Evolutionary conservation across 805 yeast species (phyloP), one percentile per base, ranked within the genome.

Genomic region (Ogataea neopini): DNA sequence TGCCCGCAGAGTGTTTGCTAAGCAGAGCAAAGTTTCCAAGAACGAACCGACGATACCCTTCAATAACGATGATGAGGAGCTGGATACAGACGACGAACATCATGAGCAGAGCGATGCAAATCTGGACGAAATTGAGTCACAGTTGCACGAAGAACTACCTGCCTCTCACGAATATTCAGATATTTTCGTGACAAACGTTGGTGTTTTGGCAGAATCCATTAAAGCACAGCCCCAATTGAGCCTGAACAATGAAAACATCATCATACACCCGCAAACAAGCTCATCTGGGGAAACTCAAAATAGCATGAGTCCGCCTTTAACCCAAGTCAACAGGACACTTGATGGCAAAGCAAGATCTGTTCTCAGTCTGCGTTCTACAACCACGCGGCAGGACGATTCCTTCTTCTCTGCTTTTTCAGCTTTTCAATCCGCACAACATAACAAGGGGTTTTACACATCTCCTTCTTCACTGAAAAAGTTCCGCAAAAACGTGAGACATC

Each of bases 141-240:
- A 28, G 13, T 19, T 40, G 11, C 25, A 22, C 7, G 40, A 44
- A 14, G 45, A 45, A 6, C 28, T n/a, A 22, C 30, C 18, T 9
- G 34, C 23, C 8, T 9, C 37, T 7, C 40, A 15, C 22, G 22
- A 23, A 10, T 34, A 15, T 9, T 6, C 28, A 3, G 52, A 51
- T 15, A 43, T 53, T 2, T 30, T 52, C 6, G 50, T 58, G 38
- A 59, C 63, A 2, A 46, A 45, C 5, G 13, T 45, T 2, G 63
- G 62, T 3, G 45, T 59, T 1, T 29, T 58, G n/a, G 42, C 62
- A 4, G 58, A 59, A 19, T 52, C 61, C 1, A 36, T 48, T 34
- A 59, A 59, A 33, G 46, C 59, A 2, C 47, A 44, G 14, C 61
- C 63, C 3, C 45, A 47, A 23, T 22, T 53, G 8, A 44, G 56